phyloP scores from a whole-genome alignment of 441 rosid species.

The Aleurites moluccanus region DNA sequence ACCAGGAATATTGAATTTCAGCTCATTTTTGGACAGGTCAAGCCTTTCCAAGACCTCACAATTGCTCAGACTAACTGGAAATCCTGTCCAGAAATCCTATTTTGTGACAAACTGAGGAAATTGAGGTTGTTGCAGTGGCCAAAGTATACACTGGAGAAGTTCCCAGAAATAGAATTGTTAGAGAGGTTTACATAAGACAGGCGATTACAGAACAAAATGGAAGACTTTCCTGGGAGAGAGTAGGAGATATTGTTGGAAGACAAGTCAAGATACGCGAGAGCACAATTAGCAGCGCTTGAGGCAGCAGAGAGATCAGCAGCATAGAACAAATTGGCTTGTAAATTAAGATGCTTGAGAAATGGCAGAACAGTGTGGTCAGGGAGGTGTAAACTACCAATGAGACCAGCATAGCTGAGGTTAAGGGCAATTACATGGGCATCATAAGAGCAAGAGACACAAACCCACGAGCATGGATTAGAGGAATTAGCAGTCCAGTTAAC shows the following conservation, averaged over 20 bases:
- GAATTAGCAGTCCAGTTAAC: conserved; percentile 55
- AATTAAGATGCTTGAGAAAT: conserved; percentile 45
- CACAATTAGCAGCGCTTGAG: conserved; percentile 35
- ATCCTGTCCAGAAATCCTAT: conserved; percentile 55
- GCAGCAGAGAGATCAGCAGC: conserved; percentile 49
- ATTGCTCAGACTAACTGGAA: conserved; percentile 49
- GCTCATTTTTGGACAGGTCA: conserved; percentile 64
- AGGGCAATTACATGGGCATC: conserved; percentile 52
- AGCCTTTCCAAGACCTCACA: conserved; percentile 59
- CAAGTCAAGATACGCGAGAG: conserved; percentile 46
- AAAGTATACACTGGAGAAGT: conserved; percentile 54
- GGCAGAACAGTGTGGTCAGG: conserved; percentile 51
- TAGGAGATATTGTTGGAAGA: conserved; percentile 51
- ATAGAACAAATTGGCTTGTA: conserved; percentile 58
- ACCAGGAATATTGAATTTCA: conserved; percentile 59
- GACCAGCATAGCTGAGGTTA: conserved; percentile 55
- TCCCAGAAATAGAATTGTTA: conserved; percentile 48
- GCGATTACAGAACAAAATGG: conserved; percentile 38
- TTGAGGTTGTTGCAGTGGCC: conserved; percentile 63
- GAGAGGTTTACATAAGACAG: conserved; percentile 49
- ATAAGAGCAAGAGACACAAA: conserved; percentile 63
- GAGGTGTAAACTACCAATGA: conserved; percentile 51
- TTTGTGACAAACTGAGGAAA: conserved; percentile 54
- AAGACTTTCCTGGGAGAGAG: conserved; percentile 42
- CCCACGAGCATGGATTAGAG: conserved; percentile 60